Base-by-base conservation (phyloP, 2,329 filamentous ascomycete genomes). In the Fusarium sp. region DNA sequence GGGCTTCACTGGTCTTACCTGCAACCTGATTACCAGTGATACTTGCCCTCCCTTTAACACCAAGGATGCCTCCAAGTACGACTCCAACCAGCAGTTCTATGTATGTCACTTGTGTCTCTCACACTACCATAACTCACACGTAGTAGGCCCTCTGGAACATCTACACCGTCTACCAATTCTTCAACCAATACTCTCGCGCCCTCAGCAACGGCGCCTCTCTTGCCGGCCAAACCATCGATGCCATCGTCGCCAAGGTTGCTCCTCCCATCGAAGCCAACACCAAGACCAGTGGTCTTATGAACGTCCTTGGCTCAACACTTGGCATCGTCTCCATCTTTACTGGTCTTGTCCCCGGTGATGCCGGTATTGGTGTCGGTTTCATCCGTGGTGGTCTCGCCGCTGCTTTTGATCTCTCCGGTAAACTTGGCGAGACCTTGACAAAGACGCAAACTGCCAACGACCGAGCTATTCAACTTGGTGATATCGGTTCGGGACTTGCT, bases 161-260 rank as follows among this genome's bases (percentile, higher is more conserved):
- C 10, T 67, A 67, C 63, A 67, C 64, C 7, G 15, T 67, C 15
- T 67, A 67, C 14, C 64, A 67, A n/a, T 67, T 67, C 42, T 67
- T 67, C 38, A 67, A 67, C 38, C 64, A 67, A 26, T 67, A 67
- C 20, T 67, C 64, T 6, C 27, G 41, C 3, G 64, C 64, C 1
- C 64, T 67, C 7, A 67, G 63, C 17, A 67, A 61, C 11, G 64
- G 64, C 2, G 55, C 64, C 3, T 67, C 64, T 11, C 64, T 67
- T 23, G 64, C 64, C 4, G 64, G 64, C 8, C 64, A 67, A 18
- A 67, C 64, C 2, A 33, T 67, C 23, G 64, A 67, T 2, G 37
- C 40, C 5, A 67, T 67, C 27, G 64, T 67, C 9, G 63, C 42
- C 5, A 62, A 62, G 23, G 64, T 67, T 4, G 64, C 63, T 18